These are phyloP conservation scores for Thuja plicata DNA, from an alignment of 83 land plant species.

Conservation along the genomic window DNA sequence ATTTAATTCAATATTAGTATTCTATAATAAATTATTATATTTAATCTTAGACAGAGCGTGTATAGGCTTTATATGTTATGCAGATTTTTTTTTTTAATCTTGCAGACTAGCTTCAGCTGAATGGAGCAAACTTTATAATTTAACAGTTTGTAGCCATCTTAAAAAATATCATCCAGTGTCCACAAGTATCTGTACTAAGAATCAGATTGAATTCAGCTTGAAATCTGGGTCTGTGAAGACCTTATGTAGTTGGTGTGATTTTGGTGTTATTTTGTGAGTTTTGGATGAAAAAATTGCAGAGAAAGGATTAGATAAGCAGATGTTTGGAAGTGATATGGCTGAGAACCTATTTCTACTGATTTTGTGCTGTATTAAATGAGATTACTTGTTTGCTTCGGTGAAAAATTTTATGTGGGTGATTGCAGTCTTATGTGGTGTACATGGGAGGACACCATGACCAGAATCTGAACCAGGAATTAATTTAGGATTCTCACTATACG, in stretches of 20 bases:
- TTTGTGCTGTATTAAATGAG: not conserved
- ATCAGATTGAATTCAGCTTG: not conserved
- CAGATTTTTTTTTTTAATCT: too few species aligned
- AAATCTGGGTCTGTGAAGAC: not conserved
- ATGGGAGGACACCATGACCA: constrained; percentile 17
- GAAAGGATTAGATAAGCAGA: not conserved
- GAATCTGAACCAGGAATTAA: not conserved
- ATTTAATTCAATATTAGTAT: too few species aligned
- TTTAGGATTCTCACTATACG: constrained; percentile 15
- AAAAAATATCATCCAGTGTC: too few species aligned
- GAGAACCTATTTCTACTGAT: too few species aligned
- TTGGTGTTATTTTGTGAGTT: not conserved
- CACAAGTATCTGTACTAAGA: too few species aligned
- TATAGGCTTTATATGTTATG: too few species aligned
- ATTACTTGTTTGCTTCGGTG: not conserved
- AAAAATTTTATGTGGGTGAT: not conserved
- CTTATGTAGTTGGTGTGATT: not conserved
- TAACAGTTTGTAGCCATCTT: too few species aligned
- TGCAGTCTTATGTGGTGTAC: constrained; percentile 30
- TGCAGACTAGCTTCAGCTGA: too few species aligned
- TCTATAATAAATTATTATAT: too few species aligned
- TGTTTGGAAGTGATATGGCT: not conserved
- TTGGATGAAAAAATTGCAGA: not conserved
- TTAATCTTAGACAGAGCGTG: too few species aligned
- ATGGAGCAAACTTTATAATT: too few species aligned